A percentile compares a stretch with the other conserved stretches of the same genome.
Evolutionary conservation across 108 stramenopile genomes (phyloP).

Genomic region (Tribonema minus): DNA sequence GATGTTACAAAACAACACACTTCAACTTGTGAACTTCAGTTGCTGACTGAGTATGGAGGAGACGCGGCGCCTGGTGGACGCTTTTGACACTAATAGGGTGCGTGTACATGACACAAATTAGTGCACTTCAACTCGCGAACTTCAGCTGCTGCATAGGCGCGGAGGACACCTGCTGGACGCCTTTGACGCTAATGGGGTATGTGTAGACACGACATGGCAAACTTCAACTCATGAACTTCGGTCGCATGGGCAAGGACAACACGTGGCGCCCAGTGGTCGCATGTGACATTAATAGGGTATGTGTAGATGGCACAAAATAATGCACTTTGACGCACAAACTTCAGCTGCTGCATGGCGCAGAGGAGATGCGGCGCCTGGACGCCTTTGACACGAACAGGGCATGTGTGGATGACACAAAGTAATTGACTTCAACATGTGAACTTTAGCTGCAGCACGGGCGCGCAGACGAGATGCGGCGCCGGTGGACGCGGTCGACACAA

Average conservation of each 20-base stretch:
- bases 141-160: background rate
- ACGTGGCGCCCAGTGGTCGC: constrained; percentile 47
- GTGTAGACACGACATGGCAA: background rate
- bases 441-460: too few species aligned
- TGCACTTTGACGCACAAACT: too few species aligned
- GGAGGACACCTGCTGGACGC: background rate
- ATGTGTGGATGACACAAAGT: too few species aligned
- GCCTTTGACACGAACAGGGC: background rate
- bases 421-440: too few species aligned
- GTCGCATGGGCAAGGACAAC: constrained; percentile 15
- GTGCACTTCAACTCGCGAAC: too few species aligned
- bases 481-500: constrained; percentile 46
- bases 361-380: background rate
- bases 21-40: too few species aligned
- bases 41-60: constrained; percentile 6
- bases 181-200: background rate
- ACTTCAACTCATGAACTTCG: too few species aligned
- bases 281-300: constrained; percentile 43
- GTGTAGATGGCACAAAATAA: too few species aligned
- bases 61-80: constrained; percentile 3
- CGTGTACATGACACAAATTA: too few species aligned
- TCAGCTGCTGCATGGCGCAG: too few species aligned
- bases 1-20: too few species aligned
- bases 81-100: constrained; percentile 11
- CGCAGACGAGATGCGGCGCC: constrained; percentile 43